Evolutionary conservation across 1,284 basidiomycete species (phyloP), one percentile per base, ranked within the genome.

Genomic region (Sparassis latifolia): DNA sequence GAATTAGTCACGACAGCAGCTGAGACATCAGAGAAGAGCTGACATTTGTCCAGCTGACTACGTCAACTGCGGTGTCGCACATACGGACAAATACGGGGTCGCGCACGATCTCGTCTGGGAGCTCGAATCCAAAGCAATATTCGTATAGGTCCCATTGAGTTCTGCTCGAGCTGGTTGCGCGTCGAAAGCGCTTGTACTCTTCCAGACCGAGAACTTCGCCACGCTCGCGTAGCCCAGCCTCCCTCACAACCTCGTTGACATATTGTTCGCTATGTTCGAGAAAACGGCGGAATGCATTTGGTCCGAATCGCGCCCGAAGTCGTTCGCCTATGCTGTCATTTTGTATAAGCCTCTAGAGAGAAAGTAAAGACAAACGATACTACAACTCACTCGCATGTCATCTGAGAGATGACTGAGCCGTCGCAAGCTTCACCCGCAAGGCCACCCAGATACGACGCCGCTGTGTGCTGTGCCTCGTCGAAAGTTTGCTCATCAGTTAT

Each of bases 21-120:
- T 12, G 35, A 37, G 35, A 37, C 35, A 12, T 6, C 35, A 12
- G 12, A 37, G 12, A 6, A 37, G 12, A 6, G 49, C 65, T 37
- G 37, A 66, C 67, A 53, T 68, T 69, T 10, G 65, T 63, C 61
- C 64, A 66, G 10, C 63, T 62, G 29, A 69, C 60, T 12, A 61
- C 49, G 37, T 67, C 62, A 42, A 65, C 66, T 3, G 64, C 58
- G 30, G 61, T 60, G 39, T 66, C 59, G 42, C 61, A 58, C 3
- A 69, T 55, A 10, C 52, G 52, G 37, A 51, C 57, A 42, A 67
- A 60, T 48, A 53, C 55, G 20, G 64, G 63, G 54, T 69, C 58
- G 29, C 62, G 49, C 38, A 60, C 51, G 45, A 67, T 64, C 44
- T 61, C 53, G 37, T 65, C 62, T 2, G 67, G 66, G 12, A 69